These are phyloP conservation scores for Knufia petricola DNA, from an alignment of 2,329 filamentous ascomycete species.

Conservation along the genomic window DNA sequence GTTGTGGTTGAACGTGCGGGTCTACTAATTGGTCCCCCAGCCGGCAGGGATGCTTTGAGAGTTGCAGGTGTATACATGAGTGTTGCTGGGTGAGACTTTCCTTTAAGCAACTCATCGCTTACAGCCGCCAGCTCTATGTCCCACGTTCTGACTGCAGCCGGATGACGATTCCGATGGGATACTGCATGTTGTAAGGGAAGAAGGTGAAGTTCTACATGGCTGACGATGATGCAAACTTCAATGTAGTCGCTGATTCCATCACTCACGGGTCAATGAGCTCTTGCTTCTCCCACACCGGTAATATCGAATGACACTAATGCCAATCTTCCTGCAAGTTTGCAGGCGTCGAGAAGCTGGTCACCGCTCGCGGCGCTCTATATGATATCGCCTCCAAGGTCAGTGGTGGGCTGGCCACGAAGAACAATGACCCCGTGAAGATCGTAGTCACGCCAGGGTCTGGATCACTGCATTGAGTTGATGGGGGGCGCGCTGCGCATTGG, in stretches of 20 bases:
- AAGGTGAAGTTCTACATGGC: constrained; percentile 25
- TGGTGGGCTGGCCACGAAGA: constrained; percentile 26
- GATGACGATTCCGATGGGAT: constrained; percentile 24
- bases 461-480: constrained; percentile 10
- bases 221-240: constrained; percentile 27
- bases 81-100: constrained; percentile 46
- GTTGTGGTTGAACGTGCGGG: constrained; percentile 45
- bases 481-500: no score
- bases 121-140: no score
- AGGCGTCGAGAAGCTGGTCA: constrained; percentile 27
- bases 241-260: constrained; percentile 25
- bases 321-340: constrained; percentile 25
- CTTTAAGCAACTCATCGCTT: no score
- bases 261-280: constrained; percentile 23
- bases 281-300: not conserved
- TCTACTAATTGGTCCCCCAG: constrained; percentile 40
- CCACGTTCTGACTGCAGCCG: constrained; percentile 4
- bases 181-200: constrained; percentile 26
- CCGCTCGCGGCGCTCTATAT: constrained; percentile 27
- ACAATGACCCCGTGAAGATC: constrained; percentile 30
- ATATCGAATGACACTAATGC: not conserved
- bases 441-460: constrained; percentile 22
- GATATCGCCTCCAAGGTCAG: constrained; percentile 27
- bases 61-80: constrained; percentile 44
- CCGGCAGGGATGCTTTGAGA: constrained; percentile 39